Evolutionary conservation across 352 stramenopile genomes (phyloP), one percentile per base, ranked within the genome.

Genomic region (Saprolegnia parasitica): DNA sequence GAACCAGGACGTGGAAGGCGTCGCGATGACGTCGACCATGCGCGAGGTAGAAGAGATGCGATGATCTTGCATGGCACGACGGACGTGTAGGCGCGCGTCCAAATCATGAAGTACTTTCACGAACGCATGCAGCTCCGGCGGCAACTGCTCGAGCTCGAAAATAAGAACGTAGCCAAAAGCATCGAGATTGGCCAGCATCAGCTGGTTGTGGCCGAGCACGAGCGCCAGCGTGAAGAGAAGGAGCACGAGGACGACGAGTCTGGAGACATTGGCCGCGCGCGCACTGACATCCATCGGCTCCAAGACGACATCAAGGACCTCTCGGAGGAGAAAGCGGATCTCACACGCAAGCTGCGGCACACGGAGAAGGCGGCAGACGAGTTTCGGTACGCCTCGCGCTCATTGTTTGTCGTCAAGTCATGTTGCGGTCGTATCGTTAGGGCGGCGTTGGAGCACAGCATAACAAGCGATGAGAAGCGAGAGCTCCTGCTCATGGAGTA

Each of bases 81-180:
- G 18, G 16, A 9, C 15, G 32, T 45, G 21, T 45, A 94, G 56
- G 82, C 90, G 23, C 80, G 86, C 0, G 67, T 81, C 21, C 82
- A 83, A 64, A 93, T 97, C 58, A 77, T 85, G 8, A 77, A 86
- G 50, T 94, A 88, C 63, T 98, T 98, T 68, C 74, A 87, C 32
- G 88, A 98, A 71, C 78, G 87, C 10, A 85, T 93, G 73, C 81
- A 88, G 65, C 73, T 98, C n/a, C 78, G 77, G 32, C 76, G 80
- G 32, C 77, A 72, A 1, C 74, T 97, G 46, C 75, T 97, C 24
- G 87, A 93, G 49, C 71, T 96, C 11, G 83, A 96, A 63, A 80
- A 91, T 39, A 81, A 95, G 73, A 93, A 88, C 67, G 76, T 85
- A 18, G 71, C 81, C 63, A 87, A 87, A 64, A 79, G 64, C 45